A percentile compares a stretch with the other conserved stretches of the same genome.
These are phyloP conservation scores for Microbotryum lychnidis-dioicae DNA, from an alignment of 1,284 basidiomycete genomes.

Conservation along the genomic window DNA sequence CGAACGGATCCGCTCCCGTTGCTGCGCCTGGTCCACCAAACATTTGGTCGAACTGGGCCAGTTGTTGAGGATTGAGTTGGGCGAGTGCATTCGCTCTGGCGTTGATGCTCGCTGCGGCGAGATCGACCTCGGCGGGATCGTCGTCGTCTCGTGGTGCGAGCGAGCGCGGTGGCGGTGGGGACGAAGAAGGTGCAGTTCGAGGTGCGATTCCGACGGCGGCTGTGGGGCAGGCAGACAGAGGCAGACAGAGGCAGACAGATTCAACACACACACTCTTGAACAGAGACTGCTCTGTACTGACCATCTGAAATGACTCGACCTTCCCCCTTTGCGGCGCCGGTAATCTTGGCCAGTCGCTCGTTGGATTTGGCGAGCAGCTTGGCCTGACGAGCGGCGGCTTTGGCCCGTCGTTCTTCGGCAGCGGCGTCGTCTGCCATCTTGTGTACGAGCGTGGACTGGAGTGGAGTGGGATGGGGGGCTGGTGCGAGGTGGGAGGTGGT, in stretches of 20 bases:
- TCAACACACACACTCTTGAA: neutral
- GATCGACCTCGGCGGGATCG: conserved; percentile 35
- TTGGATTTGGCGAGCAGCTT: conserved; percentile 33
- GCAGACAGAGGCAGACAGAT: too few species aligned
- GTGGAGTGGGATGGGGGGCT: too few species aligned
- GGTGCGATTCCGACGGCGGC: conserved; percentile 9
- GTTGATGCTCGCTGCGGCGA: conserved; percentile 13
- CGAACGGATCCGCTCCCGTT: conserved; percentile 21
- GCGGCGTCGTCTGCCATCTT: conserved; percentile 20
- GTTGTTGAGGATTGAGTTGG: conserved; percentile 1
- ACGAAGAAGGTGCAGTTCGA: neutral
- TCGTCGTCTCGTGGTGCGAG: conserved; percentile 24
- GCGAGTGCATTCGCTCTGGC: neutral
- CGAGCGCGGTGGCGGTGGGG: conserved; percentile 6
- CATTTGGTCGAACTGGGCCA: neutral
- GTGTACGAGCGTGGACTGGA: neutral
- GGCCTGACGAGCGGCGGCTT: conserved; percentile 30
- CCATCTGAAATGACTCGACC: conserved; percentile 26
- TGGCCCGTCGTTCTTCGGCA: conserved; percentile 19
- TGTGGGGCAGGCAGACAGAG: neutral
- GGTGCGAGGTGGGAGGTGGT: too few species aligned
- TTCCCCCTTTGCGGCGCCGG: conserved; percentile 33
- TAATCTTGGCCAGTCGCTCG: conserved; percentile 36
- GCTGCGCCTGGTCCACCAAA: neutral
- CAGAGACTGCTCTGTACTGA: neutral